A percentile compares a stretch with the other conserved stretches of the same genome.
phyloP scores from a whole-genome alignment of 2,329 filamentous ascomycete species.

The Claviceps cyperi region DNA sequence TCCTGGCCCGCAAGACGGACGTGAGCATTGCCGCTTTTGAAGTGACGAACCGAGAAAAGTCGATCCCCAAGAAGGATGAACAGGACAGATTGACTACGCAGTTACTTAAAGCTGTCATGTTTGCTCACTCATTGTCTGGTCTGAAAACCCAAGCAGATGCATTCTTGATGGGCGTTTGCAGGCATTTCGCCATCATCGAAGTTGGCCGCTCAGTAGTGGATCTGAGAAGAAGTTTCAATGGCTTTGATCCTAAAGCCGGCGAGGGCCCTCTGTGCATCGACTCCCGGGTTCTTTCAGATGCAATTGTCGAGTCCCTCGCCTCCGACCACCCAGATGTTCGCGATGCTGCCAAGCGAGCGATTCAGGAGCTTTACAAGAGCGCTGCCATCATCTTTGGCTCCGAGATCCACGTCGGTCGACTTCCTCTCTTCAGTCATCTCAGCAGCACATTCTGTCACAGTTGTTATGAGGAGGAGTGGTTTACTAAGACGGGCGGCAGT shows the following conservation, averaged over 20 bases:
- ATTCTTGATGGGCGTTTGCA: conserved; percentile 68
- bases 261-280: conserved; percentile 83
- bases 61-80: conserved; percentile 71
- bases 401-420: conserved; percentile 52
- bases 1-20: conserved; percentile 58
- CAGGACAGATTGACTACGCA: conserved; percentile 76
- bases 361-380: conserved; percentile 64
- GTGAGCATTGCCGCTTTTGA: conserved; percentile 58
- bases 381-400: conserved; percentile 68
- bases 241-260: conserved; percentile 73
- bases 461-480: conserved; percentile 97
- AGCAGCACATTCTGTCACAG: conserved; percentile 80
- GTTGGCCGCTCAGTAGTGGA: conserved; percentile 74
- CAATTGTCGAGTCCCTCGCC: conserved; percentile 76
- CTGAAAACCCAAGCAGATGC: conserved; percentile 61
- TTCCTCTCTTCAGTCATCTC: conserved; percentile 76
- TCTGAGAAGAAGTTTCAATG: conserved; percentile 58
- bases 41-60: conserved; percentile 63
- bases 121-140: conserved; percentile 67
- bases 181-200: conserved; percentile 83
- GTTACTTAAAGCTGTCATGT: conserved; percentile 77
- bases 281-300: conserved; percentile 73
- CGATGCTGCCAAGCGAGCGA: conserved; percentile 65
- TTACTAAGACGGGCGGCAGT: conserved; percentile 86
- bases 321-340: conserved; percentile 71